These are phyloP conservation scores for Hansenula sp. DNA, from an alignment of 1,139 yeast species.

Conservation along the genomic window DNA sequence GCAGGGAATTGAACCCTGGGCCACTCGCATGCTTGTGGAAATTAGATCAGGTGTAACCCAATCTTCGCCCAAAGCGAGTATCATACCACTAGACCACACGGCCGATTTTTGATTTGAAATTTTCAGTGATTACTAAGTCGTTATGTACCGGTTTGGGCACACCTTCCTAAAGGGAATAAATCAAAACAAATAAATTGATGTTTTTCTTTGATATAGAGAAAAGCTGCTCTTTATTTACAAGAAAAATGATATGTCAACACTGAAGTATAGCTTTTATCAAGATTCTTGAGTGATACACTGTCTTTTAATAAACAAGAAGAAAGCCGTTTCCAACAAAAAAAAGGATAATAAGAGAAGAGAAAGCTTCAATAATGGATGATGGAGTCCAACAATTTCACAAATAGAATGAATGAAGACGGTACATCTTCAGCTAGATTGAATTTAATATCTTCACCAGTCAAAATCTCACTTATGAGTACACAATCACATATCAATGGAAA, in stretches of 20 bases:
- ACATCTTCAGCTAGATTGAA: neutral
- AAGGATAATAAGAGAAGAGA: too few relatives aligned
- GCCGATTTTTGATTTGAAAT: slow-evolving; percentile 11
- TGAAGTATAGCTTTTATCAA: neutral
- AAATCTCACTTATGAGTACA: slow-evolving; percentile 10
- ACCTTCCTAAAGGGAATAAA: slow-evolving; percentile 8
- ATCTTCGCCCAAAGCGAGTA: slow-evolving; percentile 25
- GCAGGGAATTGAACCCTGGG: slow-evolving; percentile 27
- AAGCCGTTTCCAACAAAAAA: too few relatives aligned
- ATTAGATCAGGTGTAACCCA: slow-evolving; percentile 9
- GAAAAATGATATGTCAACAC: neutral
- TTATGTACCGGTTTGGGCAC: slow-evolving; percentile 2
- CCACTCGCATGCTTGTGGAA: slow-evolving; percentile 23
- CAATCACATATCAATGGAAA: neutral
- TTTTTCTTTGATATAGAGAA: neutral
- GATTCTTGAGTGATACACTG: too few relatives aligned
- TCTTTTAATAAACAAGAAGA: too few relatives aligned
- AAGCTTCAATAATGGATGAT: neutral
- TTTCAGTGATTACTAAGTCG: neutral
- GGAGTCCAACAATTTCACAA: neutral
- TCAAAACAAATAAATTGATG: slow-evolving; percentile 9
- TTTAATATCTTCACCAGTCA: slow-evolving; percentile 22
- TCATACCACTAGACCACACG: slow-evolving; percentile 27
- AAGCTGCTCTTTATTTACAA: neutral
- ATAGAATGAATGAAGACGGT: neutral